Conservation (phyloP, 108 stramenopile species). For the Hondaea fermentalgiana region DNA sequence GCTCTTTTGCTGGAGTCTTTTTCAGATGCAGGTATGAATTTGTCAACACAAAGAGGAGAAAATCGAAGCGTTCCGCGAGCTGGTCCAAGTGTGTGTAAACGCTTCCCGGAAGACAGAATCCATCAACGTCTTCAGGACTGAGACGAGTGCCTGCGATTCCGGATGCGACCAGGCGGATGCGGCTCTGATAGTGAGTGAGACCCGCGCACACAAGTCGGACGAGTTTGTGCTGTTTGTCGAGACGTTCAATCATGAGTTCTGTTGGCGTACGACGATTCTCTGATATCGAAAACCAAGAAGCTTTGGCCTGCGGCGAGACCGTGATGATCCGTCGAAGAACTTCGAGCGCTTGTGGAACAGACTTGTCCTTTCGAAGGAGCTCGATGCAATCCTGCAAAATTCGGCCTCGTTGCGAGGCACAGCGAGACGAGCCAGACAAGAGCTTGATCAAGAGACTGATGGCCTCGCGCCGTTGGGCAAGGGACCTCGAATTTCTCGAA, state of each 20-base stretch:
- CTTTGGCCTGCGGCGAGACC: not conserved
- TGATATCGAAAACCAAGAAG: not conserved
- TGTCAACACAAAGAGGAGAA: not conserved
- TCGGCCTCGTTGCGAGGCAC: not conserved
- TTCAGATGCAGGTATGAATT: not conserved
- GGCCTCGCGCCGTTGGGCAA: not conserved
- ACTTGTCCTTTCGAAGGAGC: not conserved
- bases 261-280: not conserved
- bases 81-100: not conserved
- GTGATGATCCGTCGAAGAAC: not conserved
- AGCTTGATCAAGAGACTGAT: not conserved
- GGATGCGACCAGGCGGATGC: not conserved
- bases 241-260: not conserved
- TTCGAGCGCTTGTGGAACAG: slow-evolving; percentile 2
- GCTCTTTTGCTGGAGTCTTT: not conserved
- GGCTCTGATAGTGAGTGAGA: not conserved
- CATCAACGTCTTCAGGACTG: not conserved
- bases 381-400: not conserved
- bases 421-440: not conserved
- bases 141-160: not conserved
- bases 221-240: slow-evolving; percentile 13
- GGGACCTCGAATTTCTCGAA: not conserved
- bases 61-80: not conserved
- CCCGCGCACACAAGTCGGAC: not conserved
- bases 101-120: not conserved